Evolutionary conservation across 2,329 filamentous ascomycete species (phyloP).

Genomic region (Blastomyces emzantsi): DNA sequence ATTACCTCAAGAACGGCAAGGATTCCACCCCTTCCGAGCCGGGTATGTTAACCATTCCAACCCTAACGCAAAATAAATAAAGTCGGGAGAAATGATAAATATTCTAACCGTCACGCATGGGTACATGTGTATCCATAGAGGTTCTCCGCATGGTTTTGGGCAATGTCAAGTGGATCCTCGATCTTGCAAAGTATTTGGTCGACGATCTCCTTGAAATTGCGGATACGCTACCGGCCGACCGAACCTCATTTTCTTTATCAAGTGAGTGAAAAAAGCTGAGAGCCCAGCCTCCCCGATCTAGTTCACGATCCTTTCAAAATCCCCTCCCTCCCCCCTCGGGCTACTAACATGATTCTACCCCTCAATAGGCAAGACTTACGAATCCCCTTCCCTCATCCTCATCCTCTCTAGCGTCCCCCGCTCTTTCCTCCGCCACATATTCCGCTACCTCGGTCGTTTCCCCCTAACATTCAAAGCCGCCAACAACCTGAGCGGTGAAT

Average conservation of each 20-base stretch:
- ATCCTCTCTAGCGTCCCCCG: conserved; percentile 67
- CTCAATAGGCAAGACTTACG: conserved; percentile 24
- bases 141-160: conserved; percentile 64
- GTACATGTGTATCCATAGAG: conserved; percentile 39
- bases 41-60: conserved; percentile 34
- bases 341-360: conserved; percentile 17
- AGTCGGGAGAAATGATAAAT: neutral
- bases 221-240: conserved; percentile 22
- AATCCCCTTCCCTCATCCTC: conserved; percentile 42
- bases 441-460: conserved; percentile 54
- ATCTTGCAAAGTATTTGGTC: conserved; percentile 50
- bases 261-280: conserved; percentile 18
- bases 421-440: conserved; percentile 60
- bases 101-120: neutral
- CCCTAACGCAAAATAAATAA: conserved; percentile 5
- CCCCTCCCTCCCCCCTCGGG: conserved; percentile 6
- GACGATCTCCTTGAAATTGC: conserved; percentile 44
- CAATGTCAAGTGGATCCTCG: conserved; percentile 68
- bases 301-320: neutral
- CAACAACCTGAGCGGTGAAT: conserved; percentile 31
- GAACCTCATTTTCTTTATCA: conserved; percentile 28
- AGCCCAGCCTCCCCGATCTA: neutral
- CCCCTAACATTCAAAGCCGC: conserved; percentile 36
- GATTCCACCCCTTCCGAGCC: conserved; percentile 46
- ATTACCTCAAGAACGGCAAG: conserved; percentile 49